Base-by-base conservation (phyloP, 495 filamentous ascomycete genomes). In the Clavariopsis aquatica region DNA sequence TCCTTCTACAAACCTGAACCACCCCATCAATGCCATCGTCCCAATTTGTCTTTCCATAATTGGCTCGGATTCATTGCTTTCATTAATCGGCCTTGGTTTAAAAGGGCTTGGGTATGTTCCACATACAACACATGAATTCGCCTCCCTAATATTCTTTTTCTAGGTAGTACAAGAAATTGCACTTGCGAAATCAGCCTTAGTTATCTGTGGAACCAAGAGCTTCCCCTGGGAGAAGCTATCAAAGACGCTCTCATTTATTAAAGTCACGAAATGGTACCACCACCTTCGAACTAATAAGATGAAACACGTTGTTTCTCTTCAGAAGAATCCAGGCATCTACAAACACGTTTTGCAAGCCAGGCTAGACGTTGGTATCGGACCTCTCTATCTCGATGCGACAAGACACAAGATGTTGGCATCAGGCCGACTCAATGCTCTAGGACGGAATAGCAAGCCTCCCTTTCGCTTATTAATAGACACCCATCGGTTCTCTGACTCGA, bases 111-210 rank as follows among this genome's bases (percentile, higher is more conserved):
- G 66, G 60, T 53, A 62, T 28, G 57, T 61, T 19, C 52, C 10
- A 31, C n/a, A 28, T 20, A 6, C 7, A 4, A 23, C 5, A 7
- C 17, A 27, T 22, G 12, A 5, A 43, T 13, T 51, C 10, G 7
- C 47, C 26, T 29, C 6, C 7, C 53, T 58, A 43, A 38, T 43
- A 43, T 15, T 20, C 24, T n/a, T 20, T 10, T 13, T 41, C 19
- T 17, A 64, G 60, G 62, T 69, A 0, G 66, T 65, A 12, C 66
- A 69, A 62, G 66, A 65, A 26, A 65, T 69, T 31, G 62, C 62
- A 1, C 47, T 69, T 3, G 65, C 64, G 6, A 61, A 58, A 53
- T 51, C 47, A 3, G 65, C 68, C 4, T 22, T 27, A 0, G 52
- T 71, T 45, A 36, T 62, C 5, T 64, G 64, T 59, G 68, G 68